Base-by-base conservation (phyloP, 1,284 basidiomycete species). In the Thecaphora frezii region DNA sequence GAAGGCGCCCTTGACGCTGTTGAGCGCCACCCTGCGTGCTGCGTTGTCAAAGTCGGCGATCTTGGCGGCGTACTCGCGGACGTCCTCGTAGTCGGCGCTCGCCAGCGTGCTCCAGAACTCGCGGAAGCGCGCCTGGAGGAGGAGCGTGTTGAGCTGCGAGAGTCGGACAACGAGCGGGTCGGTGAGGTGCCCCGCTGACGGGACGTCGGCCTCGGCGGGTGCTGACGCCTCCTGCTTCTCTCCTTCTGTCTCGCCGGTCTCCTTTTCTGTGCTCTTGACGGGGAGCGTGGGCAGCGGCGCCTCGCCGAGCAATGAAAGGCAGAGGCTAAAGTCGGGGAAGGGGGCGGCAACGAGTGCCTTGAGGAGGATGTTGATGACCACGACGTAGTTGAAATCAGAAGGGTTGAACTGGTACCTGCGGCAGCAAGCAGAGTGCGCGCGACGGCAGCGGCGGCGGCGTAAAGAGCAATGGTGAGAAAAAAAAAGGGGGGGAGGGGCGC, bases 331-430 rank as follows among this genome's bases (percentile, higher is more conserved):
- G 80, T 97, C 93, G 4, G 82, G 81, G 46, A 80, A 77, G 58
- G 93, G 90, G 47, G 89, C 86, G 38, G 91, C 89, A 33, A 86
- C 84, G 87, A 97, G 85, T 21, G 92, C 86, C 84, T 97, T 96
- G 80, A 93, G 85, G 75, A 97, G 89, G 79, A 97, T 91, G 83
- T 94, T 91, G 81, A 94, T 84, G 69, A 93, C 89, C 21, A 93
- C 89, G 73, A 93, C 91, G 9, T 91, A 87, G 82, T 93, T 93
- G 81, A 91, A 91, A 42, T 94, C 85, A 78, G 90, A 87, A 19
- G 90, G 87, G 82, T 97, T 97, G 83, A 97, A 97, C 79, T 97
- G 93, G 82, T 96, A 96, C 52, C 92, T 96, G 68, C 60, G 22
- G 49, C 52, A 63, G 7, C 28, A 14, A 8, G 28, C 28, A 14